phyloP scores from a whole-genome alignment of 2,329 filamentous ascomycete genomes.

The Curvularia sp. region DNA sequence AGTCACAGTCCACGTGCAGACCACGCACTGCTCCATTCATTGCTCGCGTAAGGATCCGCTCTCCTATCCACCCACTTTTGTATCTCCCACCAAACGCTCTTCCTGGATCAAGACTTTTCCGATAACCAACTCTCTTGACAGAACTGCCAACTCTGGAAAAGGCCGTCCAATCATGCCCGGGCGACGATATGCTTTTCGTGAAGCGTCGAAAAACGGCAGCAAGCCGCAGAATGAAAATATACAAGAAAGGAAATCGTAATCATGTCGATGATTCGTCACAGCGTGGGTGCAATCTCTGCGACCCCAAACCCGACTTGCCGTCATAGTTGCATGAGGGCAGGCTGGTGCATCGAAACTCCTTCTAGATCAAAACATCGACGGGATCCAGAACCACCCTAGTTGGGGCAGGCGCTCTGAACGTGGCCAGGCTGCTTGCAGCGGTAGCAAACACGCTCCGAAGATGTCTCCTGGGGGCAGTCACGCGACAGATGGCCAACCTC shows the following conservation, averaged over 20 bases:
- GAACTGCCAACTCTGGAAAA: slow-evolving; percentile 44
- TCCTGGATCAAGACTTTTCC: slow-evolving; percentile 47
- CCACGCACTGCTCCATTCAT: slow-evolving; percentile 42
- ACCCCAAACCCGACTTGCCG: slow-evolving; percentile 35
- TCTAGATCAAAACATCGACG: slow-evolving; percentile 44
- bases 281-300: slow-evolving; percentile 38
- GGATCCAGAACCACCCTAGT: slow-evolving; percentile 60
- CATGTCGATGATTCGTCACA: slow-evolving; percentile 44
- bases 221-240: slow-evolving; percentile 51
- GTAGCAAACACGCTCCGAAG: slow-evolving; percentile 96
- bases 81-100: slow-evolving; percentile 46
- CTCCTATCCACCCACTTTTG: slow-evolving; percentile 43
- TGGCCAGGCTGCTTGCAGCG: slow-evolving; percentile 89
- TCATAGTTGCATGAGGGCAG: slow-evolving; percentile 25
- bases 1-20: slow-evolving; percentile 36
- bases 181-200: slow-evolving; percentile 50
- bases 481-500: slow-evolving; percentile 94
- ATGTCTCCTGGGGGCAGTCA: slow-evolving; percentile 93
- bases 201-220: slow-evolving; percentile 49
- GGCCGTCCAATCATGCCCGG: slow-evolving; percentile 49
- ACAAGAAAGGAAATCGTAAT: slow-evolving; percentile 51
- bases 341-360: slow-evolving; percentile 38
- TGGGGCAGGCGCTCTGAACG: slow-evolving; percentile 93
- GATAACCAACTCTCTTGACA: slow-evolving; percentile 46
- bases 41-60: slow-evolving; percentile 45